Conservation (phyloP, 345 rosid species). For the Rhizophora mangle region DNA sequence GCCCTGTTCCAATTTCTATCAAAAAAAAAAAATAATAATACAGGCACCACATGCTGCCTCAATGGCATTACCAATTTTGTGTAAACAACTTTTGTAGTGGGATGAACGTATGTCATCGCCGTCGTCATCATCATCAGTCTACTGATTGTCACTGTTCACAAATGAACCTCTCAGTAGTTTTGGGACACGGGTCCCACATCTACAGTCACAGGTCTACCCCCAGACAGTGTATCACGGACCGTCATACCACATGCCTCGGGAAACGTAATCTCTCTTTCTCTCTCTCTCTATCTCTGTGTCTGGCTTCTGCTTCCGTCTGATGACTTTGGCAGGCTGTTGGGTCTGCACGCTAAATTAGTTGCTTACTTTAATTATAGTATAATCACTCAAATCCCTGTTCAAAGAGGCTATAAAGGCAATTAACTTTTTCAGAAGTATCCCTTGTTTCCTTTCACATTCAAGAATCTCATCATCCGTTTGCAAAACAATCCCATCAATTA, state of each 20-base stretch:
- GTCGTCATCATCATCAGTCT: no score
- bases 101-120: no score
- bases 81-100: no score
- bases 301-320: no score
- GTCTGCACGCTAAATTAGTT: neutral
- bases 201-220: neutral
- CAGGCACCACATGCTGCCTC: no score
- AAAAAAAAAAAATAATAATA: no score
- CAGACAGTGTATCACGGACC: conserved; percentile 32
- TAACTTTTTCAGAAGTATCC: conserved; percentile 9
- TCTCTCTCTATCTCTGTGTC: neutral
- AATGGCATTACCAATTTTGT: no score
- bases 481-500: conserved; percentile 11
- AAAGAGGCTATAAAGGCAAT: conserved; percentile 9
- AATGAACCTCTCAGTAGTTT: neutral
- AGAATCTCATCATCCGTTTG: neutral
- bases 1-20: no score
- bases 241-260: conserved; percentile 25
- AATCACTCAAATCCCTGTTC: conserved; percentile 22
- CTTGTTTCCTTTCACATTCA: neutral
- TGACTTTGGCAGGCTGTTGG: neutral
- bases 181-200: conserved; percentile 3
- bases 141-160: no score
- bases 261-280: conserved; percentile 5
- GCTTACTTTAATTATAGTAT: conserved; percentile 21